Conservation (phyloP, 2,329 filamentous ascomycete genomes). For the Bisporella sp. region DNA sequence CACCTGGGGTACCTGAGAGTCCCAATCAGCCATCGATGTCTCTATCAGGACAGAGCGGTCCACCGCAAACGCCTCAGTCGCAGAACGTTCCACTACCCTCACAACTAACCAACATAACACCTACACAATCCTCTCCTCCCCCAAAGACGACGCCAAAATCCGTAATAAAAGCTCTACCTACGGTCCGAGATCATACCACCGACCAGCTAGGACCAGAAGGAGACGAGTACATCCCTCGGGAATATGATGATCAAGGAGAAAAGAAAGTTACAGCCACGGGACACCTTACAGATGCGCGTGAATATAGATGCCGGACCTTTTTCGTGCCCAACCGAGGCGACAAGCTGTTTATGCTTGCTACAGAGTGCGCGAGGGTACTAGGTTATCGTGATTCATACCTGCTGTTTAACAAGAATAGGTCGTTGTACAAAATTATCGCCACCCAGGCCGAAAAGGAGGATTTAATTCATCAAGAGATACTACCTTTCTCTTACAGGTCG, state of each 20-base stretch:
- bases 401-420: conserved; percentile 97
- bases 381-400: conserved; percentile 97
- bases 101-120: conserved; percentile 26
- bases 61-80: conserved; percentile 50
- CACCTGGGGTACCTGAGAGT: conserved; percentile 48
- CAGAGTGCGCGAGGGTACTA: conserved; percentile 88
- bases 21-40: conserved; percentile 46
- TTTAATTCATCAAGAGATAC: conserved; percentile 85
- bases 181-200: conserved; percentile 93
- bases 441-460: conserved; percentile 96
- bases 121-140: conserved; percentile 48
- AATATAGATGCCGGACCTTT: conserved; percentile 92
- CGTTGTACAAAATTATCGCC: conserved; percentile 94
- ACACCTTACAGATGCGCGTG: conserved; percentile 71
- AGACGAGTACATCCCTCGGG: conserved; percentile 91
- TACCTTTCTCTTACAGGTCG: conserved; percentile 97
- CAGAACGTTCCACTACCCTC: conserved; percentile 23
- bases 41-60: conserved; percentile 30
- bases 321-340: conserved; percentile 83
- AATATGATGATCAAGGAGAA: conserved; percentile 88
- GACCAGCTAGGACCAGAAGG: conserved; percentile 84
- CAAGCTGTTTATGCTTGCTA: conserved; percentile 97
- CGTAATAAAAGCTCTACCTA: conserved; percentile 88
- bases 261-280: conserved; percentile 86
- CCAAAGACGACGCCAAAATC: conserved; percentile 77